phyloP scores from a whole-genome alignment of 1,284 basidiomycete genomes.

The Cerrena zonata region DNA sequence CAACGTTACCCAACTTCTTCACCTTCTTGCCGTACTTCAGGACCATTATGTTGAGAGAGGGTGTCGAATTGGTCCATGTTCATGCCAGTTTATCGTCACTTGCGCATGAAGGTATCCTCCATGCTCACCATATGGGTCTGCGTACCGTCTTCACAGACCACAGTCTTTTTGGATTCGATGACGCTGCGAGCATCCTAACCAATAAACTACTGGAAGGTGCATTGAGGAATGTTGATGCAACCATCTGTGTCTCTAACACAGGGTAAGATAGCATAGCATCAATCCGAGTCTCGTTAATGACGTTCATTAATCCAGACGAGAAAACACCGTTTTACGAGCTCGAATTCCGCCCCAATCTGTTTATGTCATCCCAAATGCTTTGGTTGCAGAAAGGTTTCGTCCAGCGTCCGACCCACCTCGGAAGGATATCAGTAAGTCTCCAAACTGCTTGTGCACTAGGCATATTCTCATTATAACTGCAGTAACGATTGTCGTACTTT shows the following conservation, averaged over 20 bases:
- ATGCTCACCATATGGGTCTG: constrained; percentile 78
- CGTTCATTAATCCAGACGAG: constrained; percentile 48
- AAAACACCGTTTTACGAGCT: constrained; percentile 91
- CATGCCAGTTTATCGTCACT: constrained; percentile 88
- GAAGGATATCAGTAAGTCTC: constrained; percentile 36
- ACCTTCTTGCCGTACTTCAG: constrained; percentile 87
- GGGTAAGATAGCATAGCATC: constrained; percentile 49
- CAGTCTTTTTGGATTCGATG: constrained; percentile 91
- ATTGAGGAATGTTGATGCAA: constrained; percentile 85
- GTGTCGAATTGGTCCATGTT: constrained; percentile 83
- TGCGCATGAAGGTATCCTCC: constrained; percentile 88
- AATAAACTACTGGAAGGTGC: constrained; percentile 90
- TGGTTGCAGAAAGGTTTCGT: constrained; percentile 83
- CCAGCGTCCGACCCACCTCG: constrained; percentile 51
- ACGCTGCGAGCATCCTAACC: constrained; percentile 92
- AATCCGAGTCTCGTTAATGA: not conserved
- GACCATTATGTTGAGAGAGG: constrained; percentile 82
- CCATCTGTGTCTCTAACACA: constrained; percentile 94
- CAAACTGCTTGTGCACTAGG: no score
- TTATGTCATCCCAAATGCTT: constrained; percentile 90
- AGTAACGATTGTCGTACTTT: constrained; percentile 94
- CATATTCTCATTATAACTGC: no score
- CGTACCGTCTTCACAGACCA: constrained; percentile 96
- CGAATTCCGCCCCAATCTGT: constrained; percentile 60
- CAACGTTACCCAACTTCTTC: constrained; percentile 92